A percentile compares a stretch with the other conserved stretches of the same genome.
These are phyloP conservation scores for Collybia nuda DNA, from an alignment of 768 basidiomycete species.

Conservation along the genomic window DNA sequence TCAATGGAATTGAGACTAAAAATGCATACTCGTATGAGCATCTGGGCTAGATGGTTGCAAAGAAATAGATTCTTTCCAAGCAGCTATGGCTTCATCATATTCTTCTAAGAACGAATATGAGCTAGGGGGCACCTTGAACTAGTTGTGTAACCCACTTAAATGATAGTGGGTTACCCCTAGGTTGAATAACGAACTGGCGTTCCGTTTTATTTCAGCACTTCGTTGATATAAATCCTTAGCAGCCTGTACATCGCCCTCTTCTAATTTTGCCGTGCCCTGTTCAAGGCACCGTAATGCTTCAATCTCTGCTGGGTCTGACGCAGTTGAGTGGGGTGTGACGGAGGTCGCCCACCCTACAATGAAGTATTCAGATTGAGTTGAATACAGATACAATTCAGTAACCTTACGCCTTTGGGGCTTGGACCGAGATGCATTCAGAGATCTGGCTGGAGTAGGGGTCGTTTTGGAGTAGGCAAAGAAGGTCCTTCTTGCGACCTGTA, in stretches of 20 bases:
- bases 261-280: conserved; percentile 79
- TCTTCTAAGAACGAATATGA: conserved; percentile 56
- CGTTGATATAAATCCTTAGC: conserved; percentile 78
- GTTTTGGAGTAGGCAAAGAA: conserved; percentile 14
- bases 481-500: conserved; percentile 3
- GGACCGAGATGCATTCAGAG: conserved; percentile 15
- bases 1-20: conserved; percentile 9
- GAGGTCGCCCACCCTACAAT: conserved; percentile 76
- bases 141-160: conserved; percentile 56
- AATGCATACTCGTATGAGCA: conserved; percentile 79
- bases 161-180: conserved; percentile 90
- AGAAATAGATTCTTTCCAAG: conserved; percentile 84
- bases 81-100: conserved; percentile 80
- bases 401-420: conserved; percentile 28
- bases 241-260: conserved; percentile 81
- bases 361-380: background rate
- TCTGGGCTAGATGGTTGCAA: conserved; percentile 84
- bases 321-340: conserved; percentile 77
- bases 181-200: conserved; percentile 82
- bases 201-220: conserved; percentile 78
- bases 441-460: conserved; percentile 16
- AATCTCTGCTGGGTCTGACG: conserved; percentile 77
- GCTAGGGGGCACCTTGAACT: background rate
- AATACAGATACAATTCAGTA: conserved; percentile 1
- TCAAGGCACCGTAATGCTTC: conserved; percentile 81